Base-by-base conservation (phyloP, 495 filamentous ascomycete genomes). In the Hypoxylon lienhwacheense region DNA sequence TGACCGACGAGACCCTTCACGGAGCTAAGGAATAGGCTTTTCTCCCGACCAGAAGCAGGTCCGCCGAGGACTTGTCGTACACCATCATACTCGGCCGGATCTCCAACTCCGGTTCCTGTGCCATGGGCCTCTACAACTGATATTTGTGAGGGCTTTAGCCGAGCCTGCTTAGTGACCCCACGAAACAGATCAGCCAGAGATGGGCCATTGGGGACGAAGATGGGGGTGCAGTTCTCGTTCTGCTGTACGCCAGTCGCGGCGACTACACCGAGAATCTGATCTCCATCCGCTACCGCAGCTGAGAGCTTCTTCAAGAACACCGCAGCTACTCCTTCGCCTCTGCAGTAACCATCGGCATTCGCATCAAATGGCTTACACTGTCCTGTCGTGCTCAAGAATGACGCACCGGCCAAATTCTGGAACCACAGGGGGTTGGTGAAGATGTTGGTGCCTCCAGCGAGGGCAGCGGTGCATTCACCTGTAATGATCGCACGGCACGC, bases 341-440 rank as follows among this genome's bases (percentile, higher is more conserved):
- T 67, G 0, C 65, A 81, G 66, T 83, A 87, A 0, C 85, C 85
- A 65, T 84, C 70, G 0, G 81, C 84, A 0, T 47, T 36, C 0
- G 69, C 67, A 55, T 83, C 79, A 7, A 67, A 70, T 6, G 65
- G 53, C 56, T 67, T 67, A 16, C 47, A 63, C 6, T 47, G 55
- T 0, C 64, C 64, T 0, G 71, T 70, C 0, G 67, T 65, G 33
- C 69, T 74, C 31, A 78, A 54, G 36, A 79, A 78, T 0, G 55
- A 63, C 3, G 65, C 74, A 1, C 39, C 69, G 3, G 69, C 64
- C 2, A 78, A 61, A 28, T 77, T 73, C 17, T 73, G 66, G 26
- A 57, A 68, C 37, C 36, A 55, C 7, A 57, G 7, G 1, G 65
- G 63, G 25, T 49, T 65, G 1, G 53, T 61, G 0, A 66, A 20